Evolutionary conservation across 306 rosid genomes (phyloP), one percentile per base, ranked within the genome.

Genomic region (Trifolium fragiferum): DNA sequence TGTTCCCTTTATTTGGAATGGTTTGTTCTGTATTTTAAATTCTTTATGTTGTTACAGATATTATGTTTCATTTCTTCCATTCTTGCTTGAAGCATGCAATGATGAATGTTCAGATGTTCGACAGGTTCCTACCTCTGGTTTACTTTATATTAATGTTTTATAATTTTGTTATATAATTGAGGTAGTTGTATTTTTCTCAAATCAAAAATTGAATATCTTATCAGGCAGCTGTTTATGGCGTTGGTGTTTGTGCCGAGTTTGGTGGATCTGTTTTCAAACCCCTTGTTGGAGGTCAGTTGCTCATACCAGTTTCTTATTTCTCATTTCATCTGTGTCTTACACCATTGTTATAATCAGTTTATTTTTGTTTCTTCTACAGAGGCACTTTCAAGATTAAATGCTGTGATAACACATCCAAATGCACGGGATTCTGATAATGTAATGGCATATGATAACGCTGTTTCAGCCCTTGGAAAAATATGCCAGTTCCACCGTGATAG

Each of bases 201-300:
- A 43, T 73, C 59, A 25, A 61, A 74, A 35, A 43, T 58, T 3
- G n/a, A 43, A 68, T 75, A 37, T 63, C 59, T 61, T 80, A 82
- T 70, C 93, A 95, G 98, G 99, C 99, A 25, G 98, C 99, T 64
- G 97, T 95, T 64, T 95, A 92, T 86, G 99, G 99, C 72, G 88
- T 95, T 60, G 99, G 99, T 73, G 97, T 92, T 27, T 95, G 99
- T 83, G 93, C 96, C 0, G 99, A 92, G 87, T 95, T 85, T 84
- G 99, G 99, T 40, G 97, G 98, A 81, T 74, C 91, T 63, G 96
- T 87, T 63, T 89, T 95, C 78, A 95, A 85, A 82, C 96, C 85
- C 75, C 87, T 95, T 54, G 90, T 90, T 71, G 92, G 92, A 72
- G 93, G 98, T 95, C 68, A 68, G 76, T 79, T 81, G 54, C 77